phyloP scores from a whole-genome alignment of 1,284 basidiomycete genomes.

The Porphyrellus sp. region DNA sequence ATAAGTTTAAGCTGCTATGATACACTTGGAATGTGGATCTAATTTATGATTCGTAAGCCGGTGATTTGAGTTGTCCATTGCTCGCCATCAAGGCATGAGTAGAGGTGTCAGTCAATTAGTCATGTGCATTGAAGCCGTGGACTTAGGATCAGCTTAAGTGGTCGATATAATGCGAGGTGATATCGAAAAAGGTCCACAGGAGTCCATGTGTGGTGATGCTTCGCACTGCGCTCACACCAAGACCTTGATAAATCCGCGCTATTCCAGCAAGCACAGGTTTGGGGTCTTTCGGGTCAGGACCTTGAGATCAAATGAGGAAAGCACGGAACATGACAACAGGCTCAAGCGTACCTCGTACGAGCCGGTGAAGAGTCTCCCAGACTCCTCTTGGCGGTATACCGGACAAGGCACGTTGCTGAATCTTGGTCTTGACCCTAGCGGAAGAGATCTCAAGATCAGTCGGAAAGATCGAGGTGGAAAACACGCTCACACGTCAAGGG shows the following conservation, averaged over 20 bases:
- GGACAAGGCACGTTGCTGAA: slow-evolving; percentile 85
- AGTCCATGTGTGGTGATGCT: slow-evolving; percentile 82
- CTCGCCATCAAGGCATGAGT: slow-evolving; percentile 18
- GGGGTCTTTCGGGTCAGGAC: slow-evolving; percentile 69
- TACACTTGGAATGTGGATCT: slow-evolving; percentile 28
- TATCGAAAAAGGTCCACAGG: slow-evolving; percentile 81
- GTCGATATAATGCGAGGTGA: slow-evolving; percentile 73
- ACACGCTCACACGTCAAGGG: slow-evolving; percentile 69
- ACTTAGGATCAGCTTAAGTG: slow-evolving; percentile 51
- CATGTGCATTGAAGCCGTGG: slow-evolving; percentile 1
- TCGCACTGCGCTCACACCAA: slow-evolving; percentile 79
- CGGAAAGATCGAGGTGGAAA: not conserved
- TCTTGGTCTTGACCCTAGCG: slow-evolving; percentile 85
- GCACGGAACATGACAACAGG: not conserved
- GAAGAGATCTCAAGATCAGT: not conserved
- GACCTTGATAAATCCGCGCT: slow-evolving; percentile 76
- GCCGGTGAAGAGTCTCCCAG: slow-evolving; percentile 69
- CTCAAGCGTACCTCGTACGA: slow-evolving; percentile 61
- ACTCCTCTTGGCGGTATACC: slow-evolving; percentile 67
- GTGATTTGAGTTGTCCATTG: slow-evolving; percentile 6
- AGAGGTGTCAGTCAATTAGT: slow-evolving; percentile 12
- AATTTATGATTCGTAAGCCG: slow-evolving; percentile 16
- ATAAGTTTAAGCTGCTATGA: slow-evolving; percentile 24
- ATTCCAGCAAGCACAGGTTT: slow-evolving; percentile 70
- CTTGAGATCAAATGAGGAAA: slow-evolving; percentile 37